Evolutionary conservation across 2,329 filamentous ascomycete genomes (phyloP).

Genomic region (Epichloe glyceriae): DNA sequence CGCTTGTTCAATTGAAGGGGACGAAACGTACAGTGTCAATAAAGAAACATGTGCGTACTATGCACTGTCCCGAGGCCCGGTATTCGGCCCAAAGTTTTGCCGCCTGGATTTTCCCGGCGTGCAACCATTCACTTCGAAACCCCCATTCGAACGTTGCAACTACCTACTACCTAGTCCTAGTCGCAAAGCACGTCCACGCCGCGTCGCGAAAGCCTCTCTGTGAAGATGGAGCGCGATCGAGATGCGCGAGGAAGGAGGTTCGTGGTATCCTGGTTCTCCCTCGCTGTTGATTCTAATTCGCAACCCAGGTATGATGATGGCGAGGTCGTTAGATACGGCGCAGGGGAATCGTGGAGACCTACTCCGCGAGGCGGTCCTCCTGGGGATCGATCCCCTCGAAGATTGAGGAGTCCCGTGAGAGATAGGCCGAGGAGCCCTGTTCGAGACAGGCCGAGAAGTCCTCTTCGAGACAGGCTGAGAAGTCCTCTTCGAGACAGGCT

Average conservation of each 20-base stretch:
- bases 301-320: slow-evolving; percentile 43
- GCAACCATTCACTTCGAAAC: not conserved
- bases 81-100: not conserved
- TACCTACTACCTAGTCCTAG: not conserved
- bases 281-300: slow-evolving; percentile 4
- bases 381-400: slow-evolving; percentile 32
- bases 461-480: slow-evolving; percentile 15
- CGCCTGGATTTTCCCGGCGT: not conserved
- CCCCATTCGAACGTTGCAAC: not conserved
- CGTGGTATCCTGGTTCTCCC: not conserved
- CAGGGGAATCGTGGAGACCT: slow-evolving; percentile 48
- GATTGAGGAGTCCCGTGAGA: slow-evolving; percentile 18
- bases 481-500: slow-evolving; percentile 13
- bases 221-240: slow-evolving; percentile 24
- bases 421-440: slow-evolving; percentile 15
- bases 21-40: not conserved
- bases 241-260: slow-evolving; percentile 23
- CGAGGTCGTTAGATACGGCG: slow-evolving; percentile 48
- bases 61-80: not conserved
- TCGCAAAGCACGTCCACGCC: not conserved
- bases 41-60: not conserved
- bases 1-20: too few relatives aligned
- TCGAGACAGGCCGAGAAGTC: slow-evolving; percentile 11
- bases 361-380: slow-evolving; percentile 29
- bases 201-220: not conserved